Base-by-base conservation (phyloP, 345 rosid genomes). In the Jatropha curcas region DNA sequence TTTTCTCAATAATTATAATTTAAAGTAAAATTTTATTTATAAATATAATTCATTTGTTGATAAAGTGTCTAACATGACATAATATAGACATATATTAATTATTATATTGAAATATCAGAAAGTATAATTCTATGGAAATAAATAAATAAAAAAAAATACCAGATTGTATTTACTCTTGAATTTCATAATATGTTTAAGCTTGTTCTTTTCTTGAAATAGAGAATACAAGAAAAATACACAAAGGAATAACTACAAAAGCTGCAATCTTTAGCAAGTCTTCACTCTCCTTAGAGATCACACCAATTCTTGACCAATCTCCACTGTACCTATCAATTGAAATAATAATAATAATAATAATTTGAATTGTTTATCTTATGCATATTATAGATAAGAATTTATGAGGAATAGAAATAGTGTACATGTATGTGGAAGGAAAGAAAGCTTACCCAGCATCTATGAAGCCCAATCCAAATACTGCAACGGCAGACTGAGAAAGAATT, bases 251-350 rank as follows among this genome's bases (percentile, higher is more conserved):
- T 0, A 85, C 4, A 68, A 92, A 92, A 52, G 94, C 90, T 52
- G 86, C 92, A 76, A 86, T 45, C 82, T 87, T 94, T 41, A 94
- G 74, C 68, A 89, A 22, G 11, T 86, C 86, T 75, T 94, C 98
- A 34, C 70, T 82, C 64, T 89, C 96, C 80, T 74, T 81, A 1
- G 96, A 84, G 60, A 94, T 84, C n/a, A 73, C 94, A 37, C 97
- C 96, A 41, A 94, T 92, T 75, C 98, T 90, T 35, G 97, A 90
- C 98, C 98, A 92, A 51, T 94, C 97, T 68, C 98, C 97, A 72
- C 97, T 92, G 43, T 89, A 89, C 79, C 98, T 89, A 84, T 20
- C 13, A 14, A 48, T 16, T 31, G 16, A 3, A 58, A 4, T n/a
- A 19, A 43, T 1, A 11, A 1, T n/a, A 8, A 20, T 11, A 13